Percentiles rank a stretch among this genome's conserved stretches.
Evolutionary conservation across 441 rosid species (phyloP).

Genomic region (Populus hybrid): DNA sequence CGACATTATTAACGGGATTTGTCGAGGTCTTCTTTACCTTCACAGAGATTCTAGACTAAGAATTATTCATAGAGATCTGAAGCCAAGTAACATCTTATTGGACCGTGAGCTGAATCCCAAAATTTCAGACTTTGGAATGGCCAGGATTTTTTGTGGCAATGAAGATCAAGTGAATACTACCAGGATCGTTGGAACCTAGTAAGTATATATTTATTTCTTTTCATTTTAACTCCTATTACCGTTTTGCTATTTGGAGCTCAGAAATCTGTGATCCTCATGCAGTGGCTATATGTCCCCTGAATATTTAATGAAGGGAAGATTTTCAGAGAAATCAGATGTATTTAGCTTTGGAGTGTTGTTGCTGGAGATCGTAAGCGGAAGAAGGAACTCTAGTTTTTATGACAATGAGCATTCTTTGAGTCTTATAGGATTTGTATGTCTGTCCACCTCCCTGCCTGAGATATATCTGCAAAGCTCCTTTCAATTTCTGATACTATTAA

Average conservation of each 20-base stretch:
- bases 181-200: too few species aligned
- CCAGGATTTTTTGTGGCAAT: too few species aligned
- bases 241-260: too few species aligned
- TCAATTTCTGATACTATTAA: background rate
- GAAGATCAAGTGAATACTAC: too few species aligned
- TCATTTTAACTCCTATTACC: too few species aligned
- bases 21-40: conserved; percentile 62
- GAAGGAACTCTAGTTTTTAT: conserved; percentile 38
- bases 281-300: conserved; percentile 34
- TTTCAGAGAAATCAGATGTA: conserved; percentile 63
- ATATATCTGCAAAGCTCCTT: too few species aligned
- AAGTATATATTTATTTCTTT: too few species aligned
- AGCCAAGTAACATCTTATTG: too few species aligned
- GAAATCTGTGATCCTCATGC: too few species aligned
- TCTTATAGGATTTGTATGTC: conserved; percentile 52
- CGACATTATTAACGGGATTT: conserved; percentile 49
- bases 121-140: too few species aligned
- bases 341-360: conserved; percentile 57
- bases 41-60: conserved; percentile 70
- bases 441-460: background rate
- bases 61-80: too few species aligned
- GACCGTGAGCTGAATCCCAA: too few species aligned
- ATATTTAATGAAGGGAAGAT: conserved; percentile 53
- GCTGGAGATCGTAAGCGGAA: conserved; percentile 67
- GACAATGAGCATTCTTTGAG: conserved; percentile 29